Percentiles rank a stretch among this genome's conserved stretches.
Conservation (phyloP, 768 basidiomycete species). For the Hysterangium stoloniferum region DNA sequence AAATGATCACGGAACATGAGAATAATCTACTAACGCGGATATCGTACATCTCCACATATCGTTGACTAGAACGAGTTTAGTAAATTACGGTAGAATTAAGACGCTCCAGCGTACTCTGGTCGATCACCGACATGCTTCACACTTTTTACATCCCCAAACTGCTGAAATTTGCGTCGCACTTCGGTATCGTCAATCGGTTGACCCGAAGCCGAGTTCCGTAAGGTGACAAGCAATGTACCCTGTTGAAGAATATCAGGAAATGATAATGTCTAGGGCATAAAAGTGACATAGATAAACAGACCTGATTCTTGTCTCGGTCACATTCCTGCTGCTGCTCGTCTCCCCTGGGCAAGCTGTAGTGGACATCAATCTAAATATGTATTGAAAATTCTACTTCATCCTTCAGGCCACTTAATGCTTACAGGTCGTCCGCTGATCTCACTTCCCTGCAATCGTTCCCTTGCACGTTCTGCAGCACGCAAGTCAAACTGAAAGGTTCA, state of each 20-base stretch:
- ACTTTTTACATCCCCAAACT: conserved; percentile 85
- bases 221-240: conserved; percentile 74
- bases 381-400: conserved; percentile 1
- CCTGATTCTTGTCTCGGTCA: conserved; percentile 81
- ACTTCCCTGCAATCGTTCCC: conserved; percentile 85
- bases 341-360: conserved; percentile 91
- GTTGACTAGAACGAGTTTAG: conserved; percentile 45
- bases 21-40: conserved; percentile 56
- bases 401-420: conserved; percentile 23
- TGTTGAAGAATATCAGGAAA: conserved; percentile 28
- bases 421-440: conserved; percentile 86
- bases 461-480: conserved; percentile 85
- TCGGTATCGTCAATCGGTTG: conserved; percentile 78
- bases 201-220: conserved; percentile 61
- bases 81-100: neutral
- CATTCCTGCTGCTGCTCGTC: conserved; percentile 55
- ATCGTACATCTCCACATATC: conserved; percentile 93
- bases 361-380: conserved; percentile 82
- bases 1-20: neutral
- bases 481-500: conserved; percentile 64
- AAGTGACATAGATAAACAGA: conserved; percentile 23
- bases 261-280: neutral
- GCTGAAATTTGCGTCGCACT: conserved; percentile 77
- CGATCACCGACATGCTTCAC: conserved; percentile 61
- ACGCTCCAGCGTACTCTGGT: conserved; percentile 45